A percentile compares a stretch with the other conserved stretches of the same genome.
Evolutionary conservation across 1,284 basidiomycete species (phyloP).

Genomic region (Phellopilus nigrolimitatus): DNA sequence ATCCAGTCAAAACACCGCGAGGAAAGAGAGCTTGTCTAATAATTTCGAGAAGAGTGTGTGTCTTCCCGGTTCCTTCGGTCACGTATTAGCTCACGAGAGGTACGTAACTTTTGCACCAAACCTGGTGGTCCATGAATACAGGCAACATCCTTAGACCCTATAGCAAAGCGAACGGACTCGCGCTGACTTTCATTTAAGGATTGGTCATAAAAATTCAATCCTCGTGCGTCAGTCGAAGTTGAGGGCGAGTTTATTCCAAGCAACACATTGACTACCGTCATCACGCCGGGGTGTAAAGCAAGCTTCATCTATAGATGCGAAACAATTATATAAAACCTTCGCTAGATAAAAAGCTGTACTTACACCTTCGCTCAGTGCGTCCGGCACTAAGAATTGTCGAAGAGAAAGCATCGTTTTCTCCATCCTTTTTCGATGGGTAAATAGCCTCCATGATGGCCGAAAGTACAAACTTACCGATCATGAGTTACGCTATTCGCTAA

Average conservation of each 20-base stretch:
- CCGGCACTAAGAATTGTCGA: conserved; percentile 22
- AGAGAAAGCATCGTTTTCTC: conserved; percentile 70
- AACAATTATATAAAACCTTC: not conserved
- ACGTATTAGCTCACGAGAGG: not conserved
- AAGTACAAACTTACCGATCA: conserved; percentile 59
- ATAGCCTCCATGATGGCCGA: not conserved
- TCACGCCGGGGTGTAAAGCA: conserved; percentile 26
- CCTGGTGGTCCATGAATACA: conserved; percentile 98
- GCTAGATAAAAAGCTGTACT: not conserved
- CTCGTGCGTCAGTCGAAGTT: conserved; percentile 20
- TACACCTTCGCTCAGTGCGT: not conserved
- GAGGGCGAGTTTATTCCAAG: conserved; percentile 56
- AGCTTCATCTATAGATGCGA: not conserved
- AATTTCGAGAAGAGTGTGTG: conserved; percentile 86
- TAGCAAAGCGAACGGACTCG: conserved; percentile 70
- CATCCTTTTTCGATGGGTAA: conserved; percentile 53
- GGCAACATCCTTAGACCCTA: conserved; percentile 73
- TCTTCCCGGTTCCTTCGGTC: conserved; percentile 78
- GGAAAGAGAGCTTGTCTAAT: conserved; percentile 72
- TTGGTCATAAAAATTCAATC: conserved; percentile 70
- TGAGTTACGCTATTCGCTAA: conserved; percentile 90
- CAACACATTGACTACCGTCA: conserved; percentile 57
- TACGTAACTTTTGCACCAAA: conserved; percentile 28
- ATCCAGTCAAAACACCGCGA: conserved; percentile 37
- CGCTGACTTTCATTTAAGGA: conserved; percentile 82